Evolutionary conservation across 176 grass and related monocot species (phyloP).

Genomic region (Coix lacrymajobi): DNA sequence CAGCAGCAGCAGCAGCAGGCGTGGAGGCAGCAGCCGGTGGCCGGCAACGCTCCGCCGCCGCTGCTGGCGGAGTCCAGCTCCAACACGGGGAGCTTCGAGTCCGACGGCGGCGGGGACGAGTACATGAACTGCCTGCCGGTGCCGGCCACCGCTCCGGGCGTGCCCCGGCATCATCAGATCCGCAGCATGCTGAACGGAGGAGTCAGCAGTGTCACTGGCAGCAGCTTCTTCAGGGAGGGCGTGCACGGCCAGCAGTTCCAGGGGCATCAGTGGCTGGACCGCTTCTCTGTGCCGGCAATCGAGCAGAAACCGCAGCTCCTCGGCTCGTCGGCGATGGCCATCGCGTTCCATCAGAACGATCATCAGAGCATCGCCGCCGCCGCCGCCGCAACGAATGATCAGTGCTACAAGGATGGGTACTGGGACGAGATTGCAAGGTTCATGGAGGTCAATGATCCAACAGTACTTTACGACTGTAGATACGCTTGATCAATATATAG

Average conservation of each 20-base stretch:
- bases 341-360: slow-evolving; percentile 33
- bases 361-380: not conserved
- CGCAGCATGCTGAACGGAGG: not conserved
- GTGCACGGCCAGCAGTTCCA: slow-evolving; percentile 27
- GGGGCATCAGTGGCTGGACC: slow-evolving; percentile 35
- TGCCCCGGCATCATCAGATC: slow-evolving; percentile 13
- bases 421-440: slow-evolving; percentile 73
- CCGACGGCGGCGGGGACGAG: slow-evolving; percentile 45
- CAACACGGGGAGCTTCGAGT: slow-evolving; percentile 68
- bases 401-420: slow-evolving; percentile 44
- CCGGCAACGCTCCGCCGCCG: not conserved
- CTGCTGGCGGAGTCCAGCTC: slow-evolving; percentile 40
- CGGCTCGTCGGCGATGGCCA: slow-evolving; percentile 13
- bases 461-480: slow-evolving; percentile 46
- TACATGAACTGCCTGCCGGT: slow-evolving; percentile 32
- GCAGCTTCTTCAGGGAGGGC: slow-evolving; percentile 21
- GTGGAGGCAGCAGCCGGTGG: slow-evolving; percentile 21
- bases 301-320: slow-evolving; percentile 37
- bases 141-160: not conserved
- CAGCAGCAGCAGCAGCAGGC: slow-evolving; percentile 26
- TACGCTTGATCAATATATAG: slow-evolving; percentile 34
- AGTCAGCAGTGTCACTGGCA: not conserved
- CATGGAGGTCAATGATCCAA: slow-evolving; percentile 41
- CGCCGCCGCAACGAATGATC: not conserved
- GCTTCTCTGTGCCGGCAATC: not conserved